A percentile compares a stretch with the other conserved stretches of the same genome.
Evolutionary conservation across 2,329 filamentous ascomycete species (phyloP).

Genomic region (Huntiella omanensis): DNA sequence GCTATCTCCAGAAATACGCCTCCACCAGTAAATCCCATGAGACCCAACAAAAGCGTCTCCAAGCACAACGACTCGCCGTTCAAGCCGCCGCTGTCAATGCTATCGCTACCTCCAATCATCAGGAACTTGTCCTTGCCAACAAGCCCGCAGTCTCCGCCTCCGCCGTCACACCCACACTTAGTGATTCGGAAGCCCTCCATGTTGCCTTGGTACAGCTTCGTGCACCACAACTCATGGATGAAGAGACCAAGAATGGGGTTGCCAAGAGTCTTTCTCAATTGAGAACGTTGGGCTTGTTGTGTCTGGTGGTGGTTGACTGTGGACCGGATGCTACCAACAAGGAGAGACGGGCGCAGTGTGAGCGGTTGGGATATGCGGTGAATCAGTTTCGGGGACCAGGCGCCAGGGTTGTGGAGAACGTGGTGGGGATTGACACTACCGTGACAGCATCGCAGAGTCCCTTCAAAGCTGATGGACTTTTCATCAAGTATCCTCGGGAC

Average conservation of each 20-base stretch:
- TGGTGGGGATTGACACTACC: slow-evolving; percentile 14
- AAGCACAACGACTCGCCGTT: slow-evolving; percentile 9
- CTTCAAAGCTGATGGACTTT: slow-evolving; percentile 5
- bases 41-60: not conserved
- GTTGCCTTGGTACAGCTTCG: slow-evolving; percentile 75
- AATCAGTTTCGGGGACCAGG: slow-evolving; percentile 49
- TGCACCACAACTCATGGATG: slow-evolving; percentile 49
- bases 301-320: slow-evolving; percentile 68
- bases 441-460: not conserved
- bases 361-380: slow-evolving; percentile 56
- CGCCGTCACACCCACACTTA: slow-evolving; percentile 3
- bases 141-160: slow-evolving; percentile 8
- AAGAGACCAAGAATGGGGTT: slow-evolving; percentile 52
- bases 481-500: slow-evolving; percentile 6
- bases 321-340: slow-evolving; percentile 23
- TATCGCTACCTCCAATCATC: not conserved
- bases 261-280: slow-evolving; percentile 73
- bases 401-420: slow-evolving; percentile 44
- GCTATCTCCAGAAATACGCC: slow-evolving; percentile 74
- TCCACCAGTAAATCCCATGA: slow-evolving; percentile 11
- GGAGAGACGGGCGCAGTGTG: slow-evolving; percentile 41
- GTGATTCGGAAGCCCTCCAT: slow-evolving; percentile 25
- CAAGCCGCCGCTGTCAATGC: slow-evolving; percentile 8
- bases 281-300: slow-evolving; percentile 59
- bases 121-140: slow-evolving; percentile 7